Evolutionary conservation across 108 stramenopile genomes (phyloP).

Genomic region (Craspedostauros australis): DNA sequence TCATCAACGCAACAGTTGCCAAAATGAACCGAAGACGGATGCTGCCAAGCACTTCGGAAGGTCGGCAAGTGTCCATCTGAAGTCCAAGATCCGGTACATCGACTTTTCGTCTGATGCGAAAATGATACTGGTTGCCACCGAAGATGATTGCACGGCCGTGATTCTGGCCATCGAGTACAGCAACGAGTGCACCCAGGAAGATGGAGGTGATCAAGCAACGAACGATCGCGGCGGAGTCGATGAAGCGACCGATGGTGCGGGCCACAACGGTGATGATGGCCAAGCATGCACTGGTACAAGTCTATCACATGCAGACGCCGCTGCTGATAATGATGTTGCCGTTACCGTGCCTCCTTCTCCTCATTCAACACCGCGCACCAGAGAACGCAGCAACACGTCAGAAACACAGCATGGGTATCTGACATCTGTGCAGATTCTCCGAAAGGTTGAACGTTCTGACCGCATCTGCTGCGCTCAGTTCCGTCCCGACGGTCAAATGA

Average conservation of each 20-base stretch:
- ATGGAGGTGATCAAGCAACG: too few species aligned
- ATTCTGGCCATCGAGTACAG: too few species aligned
- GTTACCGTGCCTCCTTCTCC: too few species aligned
- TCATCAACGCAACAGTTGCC: neutral
- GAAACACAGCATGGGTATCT: too few species aligned
- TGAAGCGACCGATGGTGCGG: neutral
- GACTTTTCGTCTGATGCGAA: constrained; percentile 9
- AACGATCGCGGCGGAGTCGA: constrained; percentile 9
- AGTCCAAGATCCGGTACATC: constrained; percentile 20
- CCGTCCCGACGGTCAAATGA: constrained; percentile 9
- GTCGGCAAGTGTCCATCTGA: constrained; percentile 12
- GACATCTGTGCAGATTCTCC: constrained; percentile 8
- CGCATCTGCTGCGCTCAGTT: constrained; percentile 43
- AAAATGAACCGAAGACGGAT: neutral
- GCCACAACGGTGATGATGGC: too few species aligned
- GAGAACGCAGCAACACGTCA: too few species aligned
- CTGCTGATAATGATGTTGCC: too few species aligned
- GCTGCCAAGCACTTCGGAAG: neutral
- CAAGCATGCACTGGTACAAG: too few species aligned
- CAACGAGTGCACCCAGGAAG: too few species aligned
- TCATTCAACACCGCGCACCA: too few species aligned
- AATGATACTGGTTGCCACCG: constrained; percentile 22
- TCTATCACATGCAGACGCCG: too few species aligned
- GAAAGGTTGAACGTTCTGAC: constrained; percentile 37
- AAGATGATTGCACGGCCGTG: constrained; percentile 24